Evolutionary conservation across 192 early-diverging fungal species (phyloP), one percentile per base, ranked within the genome.

Genomic region (Backusella mclennaniae): DNA sequence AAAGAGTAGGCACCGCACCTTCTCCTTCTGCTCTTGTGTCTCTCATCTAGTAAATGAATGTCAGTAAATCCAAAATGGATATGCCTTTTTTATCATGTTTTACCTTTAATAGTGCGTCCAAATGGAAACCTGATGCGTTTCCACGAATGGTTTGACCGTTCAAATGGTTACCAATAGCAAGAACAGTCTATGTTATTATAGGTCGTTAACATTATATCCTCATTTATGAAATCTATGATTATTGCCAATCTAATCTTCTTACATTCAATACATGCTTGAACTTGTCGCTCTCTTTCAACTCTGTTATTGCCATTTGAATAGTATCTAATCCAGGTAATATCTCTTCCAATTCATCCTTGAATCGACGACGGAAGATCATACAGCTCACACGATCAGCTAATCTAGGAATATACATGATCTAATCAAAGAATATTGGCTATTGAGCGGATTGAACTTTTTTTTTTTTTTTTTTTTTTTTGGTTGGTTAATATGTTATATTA

Each of bases 41-140:
- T 36, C 79, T 79, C 70, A 87, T 84, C 86, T 86, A 83, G 36
- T 41, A 23, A 33, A 26, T 31, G 19, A 19, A 67, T 0, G 6
- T 31, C 66, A 19, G 12, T 41, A n/a, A 21, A 21, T 12, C 21
- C 4, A 23, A 35, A 42, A 66, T 4, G 14, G 6, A 6, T 44
- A 44, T 44, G 1, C 15, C 19, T n/a, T 49, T 6, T 21, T 12
- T 52, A 35, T 38, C 7, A 36, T 63, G 14, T 44, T 19, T 41
- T 44, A 87, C 87, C 85, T 89, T 89, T 19, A 87, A 71, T 4
- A 89, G 68, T 15, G 85, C 85, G 49, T 89, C 86, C 46, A 89
- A 76, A 44, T 84, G 81, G 77, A 87, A 89, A 21, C 88, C 88
- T 56, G 79, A 82, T 0, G 88, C 88, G 73, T 89, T 87, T 41